Evolutionary conservation across 2,329 filamentous ascomycete species (phyloP), one percentile per base, ranked within the genome.

Genomic region (Pyrenophora seminiperda): DNA sequence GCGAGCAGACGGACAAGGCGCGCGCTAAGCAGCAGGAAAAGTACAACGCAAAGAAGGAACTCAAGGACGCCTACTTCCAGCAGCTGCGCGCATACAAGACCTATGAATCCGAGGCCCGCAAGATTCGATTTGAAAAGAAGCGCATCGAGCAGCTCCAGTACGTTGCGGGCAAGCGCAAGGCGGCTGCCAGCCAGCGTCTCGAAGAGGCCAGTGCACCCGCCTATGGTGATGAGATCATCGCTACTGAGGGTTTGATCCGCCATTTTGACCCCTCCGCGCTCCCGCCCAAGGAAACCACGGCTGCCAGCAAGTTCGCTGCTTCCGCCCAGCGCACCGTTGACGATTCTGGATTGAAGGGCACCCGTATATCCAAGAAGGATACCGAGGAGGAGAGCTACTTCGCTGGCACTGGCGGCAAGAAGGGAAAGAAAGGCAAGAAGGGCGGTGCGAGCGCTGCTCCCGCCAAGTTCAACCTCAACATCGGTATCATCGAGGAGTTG

Each of bases 401-500:
- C 56, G 81, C 81, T 33, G 84, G 84, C 31, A 78, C 85, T 47
- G 87, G 87, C 41, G 85, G 85, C 50, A 90, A 90, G 81, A 94
- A 93, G 81, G 88, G 88, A 61, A 93, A 93, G 79, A 95, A 95
- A 83, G 86, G 87, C 59, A 89, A 88, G 79, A 95, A 89, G 79
- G 93, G 91, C 78, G 82, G 83, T 68, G 67, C 64, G 33, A 64
- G 81, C n/a, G 81, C 77, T 11, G 67, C 77, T 40, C 68, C 73
- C 24, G 70, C 76, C 58, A 88, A 87, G 70, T 96, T 91, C 83
- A 96, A 87, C 78, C 85, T 94, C 71, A 93, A 90, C 63, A 88
- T 94, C 41, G 90, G 91, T 51, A 87, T 97, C 62, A 91, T 99
- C 40, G 91, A 97, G 76, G 90, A 96, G 75, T 89, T 96, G 61